Base-by-base conservation (phyloP, 108 stramenopile genomes). In the Cylindrotheca fusiformis region DNA sequence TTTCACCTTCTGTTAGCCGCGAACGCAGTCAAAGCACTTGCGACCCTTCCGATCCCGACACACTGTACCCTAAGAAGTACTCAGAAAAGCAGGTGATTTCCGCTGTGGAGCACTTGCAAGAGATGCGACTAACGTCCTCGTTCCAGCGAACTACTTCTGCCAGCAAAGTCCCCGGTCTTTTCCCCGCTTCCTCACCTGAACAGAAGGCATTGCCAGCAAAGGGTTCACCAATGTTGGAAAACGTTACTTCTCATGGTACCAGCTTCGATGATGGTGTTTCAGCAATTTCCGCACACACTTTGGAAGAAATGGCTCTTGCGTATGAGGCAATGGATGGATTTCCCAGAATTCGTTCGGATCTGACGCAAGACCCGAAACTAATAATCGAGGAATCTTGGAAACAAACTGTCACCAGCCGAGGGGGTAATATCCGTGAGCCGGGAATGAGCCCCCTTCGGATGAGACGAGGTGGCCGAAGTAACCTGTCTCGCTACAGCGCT, bases 221-320 rank as follows among this genome's bases (percentile, higher is more conserved):
- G 6, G 14, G 14, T 41, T 6, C 10, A 6, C 66, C 61, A 45
- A 53, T 55, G 23, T 30, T 19, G 0, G 32, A 63, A 4, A 33
- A 14, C 5, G 52, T 29, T 20, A 28, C 20, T 6, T 21, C 30
- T 8, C 3, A 63, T 0, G 49, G 55, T 26, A 24, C 46, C 12
- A 76, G 63, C 27, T 90, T 90, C 65, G 89, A 91, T 61, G 89
- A 91, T 77, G 83, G 85, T n/a, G 83, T 91, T 48, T 74, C 72
- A 10, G 79, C 79, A 25, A 85, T 91, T 58, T 78, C 79, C 2
- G 71, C 82, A 2, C 80, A 87, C 47, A 91, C 86, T 14, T 71
- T 91, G 36, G 89, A 91, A 60, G 86, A 87, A 45, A 77, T 86
- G 78, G 89, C 71, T n/a, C 32, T 25, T 12, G 31, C 19, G 6